Base-by-base conservation (phyloP, 176 grass and related monocot species). In the Paspalum vaginatum region DNA sequence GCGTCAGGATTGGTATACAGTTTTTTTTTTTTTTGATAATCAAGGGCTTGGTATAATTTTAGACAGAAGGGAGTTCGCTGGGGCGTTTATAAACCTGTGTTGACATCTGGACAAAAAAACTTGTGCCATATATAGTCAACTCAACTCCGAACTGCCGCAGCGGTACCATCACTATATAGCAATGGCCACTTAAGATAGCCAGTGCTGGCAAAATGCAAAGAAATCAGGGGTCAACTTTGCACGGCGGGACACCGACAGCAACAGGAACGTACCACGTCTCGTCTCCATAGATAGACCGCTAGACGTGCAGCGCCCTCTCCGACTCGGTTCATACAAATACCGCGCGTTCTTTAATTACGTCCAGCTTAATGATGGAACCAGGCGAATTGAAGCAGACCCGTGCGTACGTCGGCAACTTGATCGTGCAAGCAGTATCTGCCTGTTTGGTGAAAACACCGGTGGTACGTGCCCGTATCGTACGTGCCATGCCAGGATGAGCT, bases 171-270 rank as follows among this genome's bases (percentile, higher is more conserved):
- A 47, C 4, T 68, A 0, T 11, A 11, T 49, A 26, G 24, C 37
- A 2, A 42, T 6, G 26, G 40, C 12, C 8, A 16, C 10, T 12
- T 32, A 32, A 24, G 21, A 10, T 14, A 69, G 11, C 66, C 43
- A 47, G 14, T n/a, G 22, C 44, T 48, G 44, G 67, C 11, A 70
- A 17, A 69, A 49, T 49, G 32, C 51, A 54, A 55, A 68, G 68
- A 79, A 73, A 79, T 49, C 5, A 32, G 5, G 4, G 16, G 76
- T 70, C 87, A 88, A 70, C 61, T 63, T 62, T 62, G 63, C 37
- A 46, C 73, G 24, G 11, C 46, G 22, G 56, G 43, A 72, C 67
- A 54, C 76, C 67, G 47, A 64, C 58, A 51, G 26, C 61, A 13
- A 50, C 20, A 39, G 22, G 22, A 37, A 61, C 14, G 41, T n/a